These are phyloP conservation scores for Nakazawaea wickerhamii DNA, from an alignment of 805 yeast species.

Conservation along the genomic window DNA sequence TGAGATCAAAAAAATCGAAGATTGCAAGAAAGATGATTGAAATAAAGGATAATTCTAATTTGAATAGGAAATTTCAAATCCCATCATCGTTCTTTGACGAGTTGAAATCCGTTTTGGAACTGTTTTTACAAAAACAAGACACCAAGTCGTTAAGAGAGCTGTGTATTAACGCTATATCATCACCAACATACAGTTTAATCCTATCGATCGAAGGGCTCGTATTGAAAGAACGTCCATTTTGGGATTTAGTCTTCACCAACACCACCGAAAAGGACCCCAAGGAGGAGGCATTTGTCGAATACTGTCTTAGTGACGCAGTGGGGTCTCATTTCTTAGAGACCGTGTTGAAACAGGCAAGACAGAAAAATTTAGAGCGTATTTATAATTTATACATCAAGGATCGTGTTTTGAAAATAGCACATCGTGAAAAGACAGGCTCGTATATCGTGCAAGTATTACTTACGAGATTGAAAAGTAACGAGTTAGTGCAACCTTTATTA, in stretches of 20 bases:
- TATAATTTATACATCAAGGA: slow-evolving; percentile 68
- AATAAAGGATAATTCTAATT: slow-evolving; percentile 72
- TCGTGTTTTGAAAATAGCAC: slow-evolving; percentile 66
- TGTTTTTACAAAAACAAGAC: slow-evolving; percentile 32
- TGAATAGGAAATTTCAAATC: slow-evolving; percentile 57
- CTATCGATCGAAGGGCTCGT: slow-evolving; percentile 78
- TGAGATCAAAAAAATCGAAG: slow-evolving; percentile 79
- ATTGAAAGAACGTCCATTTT: slow-evolving; percentile 65
- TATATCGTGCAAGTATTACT: slow-evolving; percentile 72
- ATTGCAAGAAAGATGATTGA: slow-evolving; percentile 93
- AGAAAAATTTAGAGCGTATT: slow-evolving; percentile 65
- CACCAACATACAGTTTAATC: slow-evolving; percentile 80
- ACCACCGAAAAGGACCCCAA: slow-evolving; percentile 46
- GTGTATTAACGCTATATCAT: slow-evolving; percentile 74
- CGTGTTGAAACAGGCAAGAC: slow-evolving; percentile 57
- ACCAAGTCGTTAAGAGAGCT: slow-evolving; percentile 55
- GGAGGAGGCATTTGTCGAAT: slow-evolving; percentile 80
- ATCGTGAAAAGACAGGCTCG: slow-evolving; percentile 79
- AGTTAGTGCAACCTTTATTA: slow-evolving; percentile 47
- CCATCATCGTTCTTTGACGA: slow-evolving; percentile 61
- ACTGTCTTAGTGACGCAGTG: slow-evolving; percentile 77
- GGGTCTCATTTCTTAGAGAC: slow-evolving; percentile 90
- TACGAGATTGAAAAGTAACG: slow-evolving; percentile 54
- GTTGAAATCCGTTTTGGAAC: slow-evolving; percentile 43
- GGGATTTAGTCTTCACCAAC: slow-evolving; percentile 56